Evolutionary conservation across 768 basidiomycete genomes (phyloP).

Genomic region (Hygrophoropsis aurantiaca): DNA sequence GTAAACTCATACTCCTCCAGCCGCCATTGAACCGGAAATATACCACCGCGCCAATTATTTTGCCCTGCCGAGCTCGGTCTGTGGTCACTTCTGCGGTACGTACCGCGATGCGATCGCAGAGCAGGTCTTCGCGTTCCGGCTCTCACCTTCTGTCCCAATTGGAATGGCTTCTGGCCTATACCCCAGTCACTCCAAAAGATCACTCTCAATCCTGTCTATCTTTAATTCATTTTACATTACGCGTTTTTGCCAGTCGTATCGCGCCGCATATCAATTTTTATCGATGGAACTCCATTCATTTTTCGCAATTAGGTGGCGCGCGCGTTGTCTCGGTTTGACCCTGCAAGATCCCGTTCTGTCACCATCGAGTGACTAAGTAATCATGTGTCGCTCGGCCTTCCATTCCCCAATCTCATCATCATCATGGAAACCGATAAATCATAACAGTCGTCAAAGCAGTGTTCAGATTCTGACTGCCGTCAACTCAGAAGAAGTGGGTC

Average conservation of each 20-base stretch:
- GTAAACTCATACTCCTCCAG: slow-evolving; percentile 16
- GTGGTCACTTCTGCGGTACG: neutral
- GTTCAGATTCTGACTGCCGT: too few species aligned
- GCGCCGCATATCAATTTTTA: slow-evolving; percentile 14
- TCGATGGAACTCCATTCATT: slow-evolving; percentile 27
- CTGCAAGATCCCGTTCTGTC: slow-evolving; percentile 8
- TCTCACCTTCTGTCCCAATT: slow-evolving; percentile 6
- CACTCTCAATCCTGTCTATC: neutral
- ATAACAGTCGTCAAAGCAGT: too few species aligned
- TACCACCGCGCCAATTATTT: too few species aligned
- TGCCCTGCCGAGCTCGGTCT: too few species aligned
- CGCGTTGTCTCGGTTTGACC: slow-evolving; percentile 6
- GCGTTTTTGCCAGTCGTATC: slow-evolving; percentile 5
- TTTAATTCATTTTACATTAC: too few species aligned
- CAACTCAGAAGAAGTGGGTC: too few species aligned
- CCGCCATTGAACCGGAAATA: too few species aligned
- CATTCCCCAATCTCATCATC: slow-evolving; percentile 17
- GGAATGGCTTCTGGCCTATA: slow-evolving; percentile 11
- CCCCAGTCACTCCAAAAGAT: slow-evolving; percentile 24
- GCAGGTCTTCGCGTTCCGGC: slow-evolving; percentile 8
- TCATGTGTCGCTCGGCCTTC: slow-evolving; percentile 26
- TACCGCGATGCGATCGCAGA: slow-evolving; percentile 9
- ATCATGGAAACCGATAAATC: slow-evolving; percentile 13
- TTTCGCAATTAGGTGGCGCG: slow-evolving; percentile 11
- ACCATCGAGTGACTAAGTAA: slow-evolving; percentile 12